phyloP scores from a whole-genome alignment of 75 land plant genomes.

The Picea glauca region DNA sequence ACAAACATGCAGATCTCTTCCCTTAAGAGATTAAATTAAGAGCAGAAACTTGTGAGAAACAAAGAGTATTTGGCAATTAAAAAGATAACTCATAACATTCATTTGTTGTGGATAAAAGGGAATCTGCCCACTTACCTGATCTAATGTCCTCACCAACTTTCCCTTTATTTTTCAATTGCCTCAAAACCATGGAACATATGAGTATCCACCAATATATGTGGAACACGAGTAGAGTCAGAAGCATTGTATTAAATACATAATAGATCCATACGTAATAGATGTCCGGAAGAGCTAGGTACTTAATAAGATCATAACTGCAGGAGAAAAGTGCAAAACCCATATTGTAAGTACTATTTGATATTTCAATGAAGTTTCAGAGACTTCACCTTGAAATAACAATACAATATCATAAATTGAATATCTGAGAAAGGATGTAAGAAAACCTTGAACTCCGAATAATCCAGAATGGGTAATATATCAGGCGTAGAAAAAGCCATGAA shows the following conservation, averaged over 20 bases:
- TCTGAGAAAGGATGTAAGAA: background rate
- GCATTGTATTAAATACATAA: slow-evolving; percentile 74
- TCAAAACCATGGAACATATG: slow-evolving; percentile 64
- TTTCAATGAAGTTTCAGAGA: background rate
- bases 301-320: slow-evolving; percentile 56
- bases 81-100: slow-evolving; percentile 9
- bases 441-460: slow-evolving; percentile 79
- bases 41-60: background rate
- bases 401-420: background rate
- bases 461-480: slow-evolving; percentile 86
- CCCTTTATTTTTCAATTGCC: slow-evolving; percentile 77
- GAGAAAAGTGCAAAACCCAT: background rate
- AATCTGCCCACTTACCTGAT: slow-evolving; percentile 52
- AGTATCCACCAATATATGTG: slow-evolving; percentile 90
- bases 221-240: slow-evolving; percentile 66
- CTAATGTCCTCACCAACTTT: slow-evolving; percentile 84
- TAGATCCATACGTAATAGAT: slow-evolving; percentile 39
- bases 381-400: background rate
- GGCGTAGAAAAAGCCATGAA: slow-evolving; percentile 82
- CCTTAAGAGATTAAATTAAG: background rate
- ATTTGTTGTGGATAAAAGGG: background rate
- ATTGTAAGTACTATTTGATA: background rate
- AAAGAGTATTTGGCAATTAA: background rate
- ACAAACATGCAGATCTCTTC: background rate
- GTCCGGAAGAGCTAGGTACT: slow-evolving; percentile 33